A percentile compares a stretch with the other conserved stretches of the same genome.
phyloP scores from a whole-genome alignment of 805 yeast genomes.

The Cyberlindnera suaveolens region DNA sequence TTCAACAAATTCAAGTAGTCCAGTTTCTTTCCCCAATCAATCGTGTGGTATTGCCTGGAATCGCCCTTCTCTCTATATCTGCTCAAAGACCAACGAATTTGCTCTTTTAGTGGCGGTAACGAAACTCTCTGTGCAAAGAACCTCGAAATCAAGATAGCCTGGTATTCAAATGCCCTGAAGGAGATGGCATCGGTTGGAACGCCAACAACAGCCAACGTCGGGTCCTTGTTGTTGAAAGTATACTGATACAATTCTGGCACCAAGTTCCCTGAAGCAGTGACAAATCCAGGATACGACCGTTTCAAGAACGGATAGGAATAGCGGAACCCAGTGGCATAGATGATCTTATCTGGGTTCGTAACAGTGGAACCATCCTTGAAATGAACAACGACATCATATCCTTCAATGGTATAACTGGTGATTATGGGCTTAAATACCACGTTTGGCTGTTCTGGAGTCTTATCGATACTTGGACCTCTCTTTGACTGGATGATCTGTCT shows the following conservation, averaged over 20 bases:
- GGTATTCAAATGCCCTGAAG: constrained; percentile 36
- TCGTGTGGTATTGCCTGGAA: constrained; percentile 27
- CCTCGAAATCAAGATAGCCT: constrained; percentile 31
- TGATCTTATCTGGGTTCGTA: constrained; percentile 42
- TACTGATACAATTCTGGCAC: constrained; percentile 28
- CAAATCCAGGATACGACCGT: constrained; percentile 24
- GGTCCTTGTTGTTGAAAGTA: constrained; percentile 28
- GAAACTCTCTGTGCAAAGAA: constrained; percentile 26
- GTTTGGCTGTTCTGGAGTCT: constrained; percentile 4
- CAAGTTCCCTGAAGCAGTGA: constrained; percentile 17
- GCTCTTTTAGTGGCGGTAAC: constrained; percentile 26
- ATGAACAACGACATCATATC: constrained; percentile 25
- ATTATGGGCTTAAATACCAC: constrained; percentile 34
- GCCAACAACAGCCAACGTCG: constrained; percentile 29
- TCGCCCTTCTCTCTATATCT: constrained; percentile 26
- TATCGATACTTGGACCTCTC: constrained; percentile 26
- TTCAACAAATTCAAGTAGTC: constrained; percentile 22
- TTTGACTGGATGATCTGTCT: constrained; percentile 24
- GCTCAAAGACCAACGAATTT: constrained; percentile 25
- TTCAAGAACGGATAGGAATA: constrained; percentile 51
- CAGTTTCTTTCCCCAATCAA: constrained; percentile 28
- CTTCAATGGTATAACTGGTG: constrained; percentile 25
- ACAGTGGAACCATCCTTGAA: constrained; percentile 41
- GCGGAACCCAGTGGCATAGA: constrained; percentile 71
- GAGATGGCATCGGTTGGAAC: constrained; percentile 33